Evolutionary conservation across 2,329 filamentous ascomycete species (phyloP).

Genomic region (Claviceps quebecensis): DNA sequence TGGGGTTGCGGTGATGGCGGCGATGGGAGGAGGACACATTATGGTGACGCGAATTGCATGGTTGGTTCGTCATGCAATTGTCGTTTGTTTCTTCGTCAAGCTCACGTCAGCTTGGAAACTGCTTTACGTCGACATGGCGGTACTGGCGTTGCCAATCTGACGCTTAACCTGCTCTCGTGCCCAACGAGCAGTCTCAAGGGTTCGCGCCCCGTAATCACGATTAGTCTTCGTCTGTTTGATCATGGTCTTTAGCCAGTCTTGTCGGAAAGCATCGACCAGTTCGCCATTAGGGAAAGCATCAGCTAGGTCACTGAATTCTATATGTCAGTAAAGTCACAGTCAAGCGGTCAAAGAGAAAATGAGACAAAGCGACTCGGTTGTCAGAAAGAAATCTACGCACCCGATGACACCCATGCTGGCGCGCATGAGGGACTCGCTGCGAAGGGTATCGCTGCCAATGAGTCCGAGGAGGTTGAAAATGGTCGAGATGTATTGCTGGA

Average conservation of each 20-base stretch:
- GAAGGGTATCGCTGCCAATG: constrained; percentile 70
- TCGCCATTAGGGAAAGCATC: constrained; percentile 89
- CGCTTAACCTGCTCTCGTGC: constrained; percentile 95
- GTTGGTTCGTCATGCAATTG: constrained; percentile 2
- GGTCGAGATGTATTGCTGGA: constrained; percentile 65
- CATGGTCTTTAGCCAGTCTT: constrained; percentile 79
- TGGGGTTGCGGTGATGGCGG: background rate
- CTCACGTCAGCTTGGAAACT: constrained; percentile 17
- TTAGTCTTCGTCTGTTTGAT: constrained; percentile 87
- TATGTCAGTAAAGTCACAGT: constrained; percentile 7
- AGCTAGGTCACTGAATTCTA: constrained; percentile 61
- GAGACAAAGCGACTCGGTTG: background rate
- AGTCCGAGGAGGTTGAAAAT: constrained; percentile 79
- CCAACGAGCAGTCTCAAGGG: constrained; percentile 91
- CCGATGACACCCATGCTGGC: constrained; percentile 97
- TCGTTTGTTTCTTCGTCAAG: background rate
- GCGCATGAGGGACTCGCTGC: constrained; percentile 81
- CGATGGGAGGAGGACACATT: background rate
- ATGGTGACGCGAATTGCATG: background rate
- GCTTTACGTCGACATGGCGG: constrained; percentile 34
- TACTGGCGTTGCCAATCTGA: constrained; percentile 47
- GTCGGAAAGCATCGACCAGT: constrained; percentile 69
- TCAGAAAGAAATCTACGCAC: constrained; percentile 36
- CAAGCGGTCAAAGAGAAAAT: background rate
- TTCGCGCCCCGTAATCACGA: constrained; percentile 72